Conservation (phyloP, 2,329 filamentous ascomycete species). For the Aureobasidium sp. region DNA sequence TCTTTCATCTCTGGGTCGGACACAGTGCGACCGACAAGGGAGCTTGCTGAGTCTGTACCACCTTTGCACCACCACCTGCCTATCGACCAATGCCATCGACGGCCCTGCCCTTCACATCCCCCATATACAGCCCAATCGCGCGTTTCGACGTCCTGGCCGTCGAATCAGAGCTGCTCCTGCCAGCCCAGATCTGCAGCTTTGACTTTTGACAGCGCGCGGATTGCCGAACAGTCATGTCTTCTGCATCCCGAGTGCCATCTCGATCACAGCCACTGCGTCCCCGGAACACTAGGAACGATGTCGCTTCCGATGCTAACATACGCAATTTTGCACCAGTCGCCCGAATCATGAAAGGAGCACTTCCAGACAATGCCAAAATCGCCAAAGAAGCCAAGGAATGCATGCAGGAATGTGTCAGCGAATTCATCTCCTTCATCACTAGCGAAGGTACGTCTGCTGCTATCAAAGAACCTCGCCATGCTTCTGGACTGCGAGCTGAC, state of each 20-base stretch:
- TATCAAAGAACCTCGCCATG: background rate
- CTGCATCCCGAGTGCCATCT: constrained; percentile 29
- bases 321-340: constrained; percentile 92
- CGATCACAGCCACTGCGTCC: constrained; percentile 20
- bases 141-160: constrained; percentile 38
- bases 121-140: constrained; percentile 36
- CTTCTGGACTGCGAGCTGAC: constrained; percentile 5
- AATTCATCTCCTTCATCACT: constrained; percentile 99
- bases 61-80: constrained; percentile 24
- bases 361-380: constrained; percentile 98
- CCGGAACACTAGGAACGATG: constrained; percentile 24
- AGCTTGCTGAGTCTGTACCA: constrained; percentile 21
- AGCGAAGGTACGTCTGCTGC: constrained; percentile 70
- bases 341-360: constrained; percentile 95
- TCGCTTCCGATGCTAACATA: constrained; percentile 76
- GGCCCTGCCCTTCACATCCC: constrained; percentile 21
- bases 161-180: constrained; percentile 37
- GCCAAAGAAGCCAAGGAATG: constrained; percentile 95
- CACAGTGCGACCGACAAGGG: background rate
- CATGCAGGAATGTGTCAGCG: constrained; percentile 99
- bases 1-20: background rate
- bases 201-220: constrained; percentile 24
- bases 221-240: constrained; percentile 36
- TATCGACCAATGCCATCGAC: constrained; percentile 23
- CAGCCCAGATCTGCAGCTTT: constrained; percentile 28